These are phyloP conservation scores for Dioscorea zingiberensis DNA, from an alignment of 106 monocot species.

Conservation along the genomic window DNA sequence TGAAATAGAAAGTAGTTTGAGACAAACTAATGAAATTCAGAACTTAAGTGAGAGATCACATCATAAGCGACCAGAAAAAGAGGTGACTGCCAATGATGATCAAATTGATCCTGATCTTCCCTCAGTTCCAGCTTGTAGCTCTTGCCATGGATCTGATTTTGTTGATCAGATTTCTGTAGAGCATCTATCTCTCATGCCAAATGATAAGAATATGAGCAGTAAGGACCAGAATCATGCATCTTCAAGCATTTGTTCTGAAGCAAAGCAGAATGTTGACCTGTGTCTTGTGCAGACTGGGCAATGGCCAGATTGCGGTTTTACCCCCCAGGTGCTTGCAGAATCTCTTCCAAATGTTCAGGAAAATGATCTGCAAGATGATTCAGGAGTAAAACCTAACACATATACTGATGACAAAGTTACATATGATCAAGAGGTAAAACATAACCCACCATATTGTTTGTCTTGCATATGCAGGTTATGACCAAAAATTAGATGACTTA, in stretches of 20 bases:
- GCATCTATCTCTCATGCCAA: constrained; percentile 1
- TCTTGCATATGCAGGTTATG: not conserved
- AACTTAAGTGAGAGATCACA: not conserved
- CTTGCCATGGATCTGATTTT: not conserved
- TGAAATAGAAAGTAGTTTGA: not conserved
- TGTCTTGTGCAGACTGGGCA: not conserved
- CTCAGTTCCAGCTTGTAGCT: not conserved
- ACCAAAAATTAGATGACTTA: not conserved
- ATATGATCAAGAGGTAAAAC: constrained; percentile 25
- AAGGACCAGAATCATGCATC: not conserved
- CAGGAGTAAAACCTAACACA: not conserved
- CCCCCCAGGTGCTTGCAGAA: constrained; percentile 5
- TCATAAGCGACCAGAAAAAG: constrained; percentile 11
- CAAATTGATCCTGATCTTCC: not conserved
- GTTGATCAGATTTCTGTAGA: not conserved
- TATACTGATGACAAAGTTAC: constrained; percentile 11
- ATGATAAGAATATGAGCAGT: not conserved
- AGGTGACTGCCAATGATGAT: not conserved
- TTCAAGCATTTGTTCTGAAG: constrained; percentile 9
- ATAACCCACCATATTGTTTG: not conserved
- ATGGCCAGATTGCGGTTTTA: constrained; percentile 5
- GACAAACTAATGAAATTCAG: constrained; percentile 3
- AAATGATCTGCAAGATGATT: not conserved
- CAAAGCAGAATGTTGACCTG: constrained; percentile 6
- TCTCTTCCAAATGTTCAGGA: constrained; percentile 8